Percentiles rank a stretch among this genome's conserved stretches.
Conservation (phyloP, 176 grass and related monocot species). For the Oryza longistaminata region DNA sequence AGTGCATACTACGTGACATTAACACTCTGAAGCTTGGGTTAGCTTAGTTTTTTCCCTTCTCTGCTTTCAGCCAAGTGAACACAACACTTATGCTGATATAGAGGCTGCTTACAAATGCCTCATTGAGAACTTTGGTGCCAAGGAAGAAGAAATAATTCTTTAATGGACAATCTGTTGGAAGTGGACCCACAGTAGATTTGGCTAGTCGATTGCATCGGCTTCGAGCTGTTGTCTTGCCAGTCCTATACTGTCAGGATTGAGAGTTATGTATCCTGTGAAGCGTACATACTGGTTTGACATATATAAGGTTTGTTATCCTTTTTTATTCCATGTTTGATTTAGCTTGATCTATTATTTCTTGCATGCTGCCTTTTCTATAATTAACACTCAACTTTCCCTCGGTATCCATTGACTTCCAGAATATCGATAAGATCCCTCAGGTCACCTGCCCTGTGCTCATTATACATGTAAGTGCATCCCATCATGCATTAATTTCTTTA, state of each 20-base stretch:
- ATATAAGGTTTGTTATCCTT: conserved; percentile 76
- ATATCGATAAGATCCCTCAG: conserved; percentile 89
- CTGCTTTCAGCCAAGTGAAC: conserved; percentile 69
- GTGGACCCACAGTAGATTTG: conserved; percentile 86
- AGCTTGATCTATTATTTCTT: not conserved
- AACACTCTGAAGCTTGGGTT: not conserved
- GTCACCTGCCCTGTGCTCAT: conserved; percentile 89
- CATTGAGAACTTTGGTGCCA: conserved; percentile 68
- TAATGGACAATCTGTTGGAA: conserved; percentile 97
- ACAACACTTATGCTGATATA: conserved; percentile 91
- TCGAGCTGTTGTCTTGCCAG: conserved; percentile 79
- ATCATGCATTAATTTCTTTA: conserved; percentile 21
- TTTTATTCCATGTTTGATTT: conserved; percentile 1
- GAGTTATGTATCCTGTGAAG: conserved; percentile 97
- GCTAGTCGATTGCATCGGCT: conserved; percentile 65
- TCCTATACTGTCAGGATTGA: conserved; percentile 87
- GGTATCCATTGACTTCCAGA: conserved; percentile 51
- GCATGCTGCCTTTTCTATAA: conserved; percentile 12
- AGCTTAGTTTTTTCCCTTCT: conserved; percentile 18
- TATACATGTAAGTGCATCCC: conserved; percentile 84
- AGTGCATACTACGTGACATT: not conserved
- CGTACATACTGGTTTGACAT: conserved; percentile 97
- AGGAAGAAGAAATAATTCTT: conserved; percentile 90
- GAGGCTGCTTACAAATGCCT: conserved; percentile 89
- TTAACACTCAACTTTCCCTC: conserved; percentile 20